Conservation (phyloP, 768 basidiomycete species). For the Tricholoma bakamatsutake region DNA sequence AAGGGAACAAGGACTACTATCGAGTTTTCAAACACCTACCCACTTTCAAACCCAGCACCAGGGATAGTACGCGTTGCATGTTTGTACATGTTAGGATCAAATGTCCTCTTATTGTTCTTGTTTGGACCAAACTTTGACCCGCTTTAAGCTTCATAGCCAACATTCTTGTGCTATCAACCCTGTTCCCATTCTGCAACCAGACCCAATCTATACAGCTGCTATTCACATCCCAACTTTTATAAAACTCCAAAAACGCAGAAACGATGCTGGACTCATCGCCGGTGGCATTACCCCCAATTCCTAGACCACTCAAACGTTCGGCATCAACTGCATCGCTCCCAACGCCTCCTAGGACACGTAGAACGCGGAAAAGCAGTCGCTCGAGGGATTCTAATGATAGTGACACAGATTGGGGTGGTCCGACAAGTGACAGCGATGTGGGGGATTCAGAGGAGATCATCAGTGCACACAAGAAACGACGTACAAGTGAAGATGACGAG, state of each 20-base stretch:
- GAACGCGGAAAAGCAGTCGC: constrained; percentile 40
- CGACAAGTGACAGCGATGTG: constrained; percentile 32
- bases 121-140: background rate
- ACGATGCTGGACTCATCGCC: constrained; percentile 29
- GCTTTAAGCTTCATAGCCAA: background rate
- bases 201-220: background rate
- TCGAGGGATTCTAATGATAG: constrained; percentile 41
- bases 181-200: background rate
- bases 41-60: too few relatives aligned
- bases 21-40: background rate
- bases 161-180: background rate
- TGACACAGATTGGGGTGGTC: constrained; percentile 34
- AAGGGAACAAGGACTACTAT: too few relatives aligned
- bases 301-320: constrained; percentile 51
- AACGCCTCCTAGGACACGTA: constrained; percentile 57
- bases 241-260: background rate
- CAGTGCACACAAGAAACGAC: constrained; percentile 32
- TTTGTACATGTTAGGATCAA: background rate
- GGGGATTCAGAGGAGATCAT: constrained; percentile 17
- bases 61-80: background rate
- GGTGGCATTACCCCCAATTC: constrained; percentile 24
- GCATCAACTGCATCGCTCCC: constrained; percentile 60
- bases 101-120: background rate
- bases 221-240: background rate
- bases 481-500: constrained; percentile 26